Evolutionary conservation across 202 grass and related monocot species (phyloP).

Genomic region (Dendrocalamus latiflorus): DNA sequence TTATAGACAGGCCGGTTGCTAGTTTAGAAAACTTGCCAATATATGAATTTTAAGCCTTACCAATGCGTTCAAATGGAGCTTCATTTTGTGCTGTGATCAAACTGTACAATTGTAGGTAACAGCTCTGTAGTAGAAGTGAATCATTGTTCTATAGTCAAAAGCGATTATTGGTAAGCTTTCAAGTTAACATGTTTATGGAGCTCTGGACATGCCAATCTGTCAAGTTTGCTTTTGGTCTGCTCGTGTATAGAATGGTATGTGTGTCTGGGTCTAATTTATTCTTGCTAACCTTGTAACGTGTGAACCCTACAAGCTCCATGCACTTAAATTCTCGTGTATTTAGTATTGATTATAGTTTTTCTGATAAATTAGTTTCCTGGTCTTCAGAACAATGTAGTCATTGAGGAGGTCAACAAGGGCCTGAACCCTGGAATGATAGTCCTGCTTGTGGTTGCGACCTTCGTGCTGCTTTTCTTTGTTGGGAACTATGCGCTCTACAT

Average conservation of each 20-base stretch:
- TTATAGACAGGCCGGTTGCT: not conserved
- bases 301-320: not conserved
- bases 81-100: slow-evolving; percentile 3
- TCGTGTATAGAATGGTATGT: not conserved
- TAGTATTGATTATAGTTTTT: not conserved
- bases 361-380: not conserved
- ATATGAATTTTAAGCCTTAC: not conserved
- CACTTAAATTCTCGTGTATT: not conserved
- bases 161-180: not conserved
- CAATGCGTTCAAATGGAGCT: not conserved
- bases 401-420: slow-evolving; percentile 70
- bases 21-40: not conserved
- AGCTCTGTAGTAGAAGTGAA: not conserved
- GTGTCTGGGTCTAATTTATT: not conserved
- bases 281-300: not conserved
- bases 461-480: slow-evolving; percentile 75
- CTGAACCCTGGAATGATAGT: slow-evolving; percentile 92
- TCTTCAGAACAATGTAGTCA: slow-evolving; percentile 75
- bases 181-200: not conserved
- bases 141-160: not conserved
- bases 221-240: not conserved
- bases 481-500: slow-evolving; percentile 82
- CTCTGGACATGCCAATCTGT: not conserved
- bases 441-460: slow-evolving; percentile 63
- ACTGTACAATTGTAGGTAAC: not conserved